Evolutionary conservation across 1,284 basidiomycete species (phyloP), one percentile per base, ranked within the genome.

Genomic region (Ustilago esculenta): DNA sequence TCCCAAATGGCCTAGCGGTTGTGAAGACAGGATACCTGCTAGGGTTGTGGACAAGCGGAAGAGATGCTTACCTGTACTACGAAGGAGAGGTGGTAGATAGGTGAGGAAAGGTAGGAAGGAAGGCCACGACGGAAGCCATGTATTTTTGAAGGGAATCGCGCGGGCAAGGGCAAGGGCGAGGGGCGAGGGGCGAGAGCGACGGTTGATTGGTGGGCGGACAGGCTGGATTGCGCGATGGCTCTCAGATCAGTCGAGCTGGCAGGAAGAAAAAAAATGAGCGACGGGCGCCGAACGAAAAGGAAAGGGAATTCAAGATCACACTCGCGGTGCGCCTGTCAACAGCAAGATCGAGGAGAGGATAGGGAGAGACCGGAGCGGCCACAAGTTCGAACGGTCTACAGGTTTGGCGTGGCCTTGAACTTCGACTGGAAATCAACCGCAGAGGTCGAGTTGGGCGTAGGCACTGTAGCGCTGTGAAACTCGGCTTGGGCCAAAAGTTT

Each of bases 1-100:
- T 29, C 20, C n/a, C 33, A 32, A 2, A 29, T 39, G 40, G n/a
- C 18, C 23, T 24, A 42, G 49, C 33, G 18, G 20, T 25, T 25
- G 23, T 18, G 5, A 18, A 33, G 39, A 33, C 34, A 35, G 8
- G 33, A 15, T 29, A 21, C 27, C 4, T 30, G 7, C 12, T 14
- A 33, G 29, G 21, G 20, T 18, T 24, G 29, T 6, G 33, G 32
- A 45, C 9, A 18, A 42, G 43, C 39, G 49, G 23, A 52, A 43
- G 2, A 18, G 48, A 64, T 54, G 59, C 67, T 70, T 64, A 70
- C 67, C 56, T 65, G 40, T 52, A 51, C 60, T 63, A 64, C 59
- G 34, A 34, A 41, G 34, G 63, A 66, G 63, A 41, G 60, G 67
- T 67, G 61, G 67, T 57, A 65, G 66, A 40, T 72, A 60, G 60